Percentiles rank a stretch among this genome's conserved stretches.
phyloP scores from a whole-genome alignment of 140 eudicot species.

The Ambrosia hybrid region DNA sequence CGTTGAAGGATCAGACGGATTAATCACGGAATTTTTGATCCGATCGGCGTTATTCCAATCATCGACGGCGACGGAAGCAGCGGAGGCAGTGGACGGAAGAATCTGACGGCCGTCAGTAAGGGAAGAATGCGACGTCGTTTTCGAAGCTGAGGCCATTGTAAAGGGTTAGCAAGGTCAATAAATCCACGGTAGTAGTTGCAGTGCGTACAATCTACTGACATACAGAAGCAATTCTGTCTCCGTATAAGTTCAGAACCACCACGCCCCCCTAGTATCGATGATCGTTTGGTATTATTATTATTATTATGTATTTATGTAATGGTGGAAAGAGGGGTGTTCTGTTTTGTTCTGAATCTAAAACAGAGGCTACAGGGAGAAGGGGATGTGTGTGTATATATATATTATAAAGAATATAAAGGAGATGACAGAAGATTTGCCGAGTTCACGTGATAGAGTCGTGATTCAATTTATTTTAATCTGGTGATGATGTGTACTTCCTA shows the following conservation, averaged over 20 bases:
- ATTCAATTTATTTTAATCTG: too few species aligned
- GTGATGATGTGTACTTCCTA: too few species aligned
- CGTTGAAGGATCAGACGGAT: conserved; percentile 51
- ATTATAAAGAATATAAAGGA: not conserved
- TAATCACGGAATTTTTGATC: conserved; percentile 50
- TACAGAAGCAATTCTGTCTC: conserved; percentile 64
- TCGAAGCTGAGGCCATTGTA: conserved; percentile 95
- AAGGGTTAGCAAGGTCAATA: conserved; percentile 78
- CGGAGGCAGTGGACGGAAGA: conserved; percentile 34
- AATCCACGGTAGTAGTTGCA: conserved; percentile 70
- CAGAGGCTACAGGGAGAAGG: not conserved
- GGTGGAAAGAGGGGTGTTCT: conserved; percentile 35
- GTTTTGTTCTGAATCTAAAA: conserved; percentile 20
- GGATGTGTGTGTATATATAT: conserved; percentile 13
- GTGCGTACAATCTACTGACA: conserved; percentile 71
- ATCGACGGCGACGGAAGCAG: conserved; percentile 39
- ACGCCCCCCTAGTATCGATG: conserved; percentile 22
- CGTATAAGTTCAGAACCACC: conserved; percentile 15
- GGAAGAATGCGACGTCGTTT: conserved; percentile 78
- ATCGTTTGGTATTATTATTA: too few species aligned
- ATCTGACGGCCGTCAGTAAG: conserved; percentile 32
- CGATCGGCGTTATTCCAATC: conserved; percentile 56
- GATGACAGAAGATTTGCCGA: conserved; percentile 24
- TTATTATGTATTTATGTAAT: conserved; percentile 16
- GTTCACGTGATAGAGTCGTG: conserved; percentile 31